Evolutionary conservation across 371 early-diverging fungal species (phyloP).

Genomic region (Amoeboaphelidium occidentale): DNA sequence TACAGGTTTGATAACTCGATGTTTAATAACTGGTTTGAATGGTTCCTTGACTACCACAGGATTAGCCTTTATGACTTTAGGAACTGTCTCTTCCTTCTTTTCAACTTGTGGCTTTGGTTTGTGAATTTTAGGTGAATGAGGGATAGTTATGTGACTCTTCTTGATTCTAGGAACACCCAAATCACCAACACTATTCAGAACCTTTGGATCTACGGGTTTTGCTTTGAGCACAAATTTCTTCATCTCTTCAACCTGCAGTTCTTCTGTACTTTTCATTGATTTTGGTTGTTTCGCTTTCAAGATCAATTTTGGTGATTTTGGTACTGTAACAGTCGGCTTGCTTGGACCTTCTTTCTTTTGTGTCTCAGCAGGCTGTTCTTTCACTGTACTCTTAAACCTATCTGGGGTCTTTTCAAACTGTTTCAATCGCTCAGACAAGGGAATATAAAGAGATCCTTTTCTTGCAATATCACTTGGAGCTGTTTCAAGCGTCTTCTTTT

Average conservation of each 20-base stretch:
- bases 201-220: neutral
- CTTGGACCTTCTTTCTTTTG: neutral
- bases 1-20: too few species aligned
- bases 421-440: neutral
- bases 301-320: neutral
- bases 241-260: neutral
- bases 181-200: conserved; percentile 2
- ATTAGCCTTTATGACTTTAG: too few species aligned
- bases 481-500: too few species aligned
- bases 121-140: neutral
- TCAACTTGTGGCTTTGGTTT: too few species aligned
- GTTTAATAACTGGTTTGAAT: too few species aligned
- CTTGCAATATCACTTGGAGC: neutral
- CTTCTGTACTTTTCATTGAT: neutral
- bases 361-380: too few species aligned
- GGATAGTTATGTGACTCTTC: conserved; percentile 2
- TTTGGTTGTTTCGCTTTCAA: neutral
- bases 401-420: neutral
- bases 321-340: neutral
- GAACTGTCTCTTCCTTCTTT: too few species aligned
- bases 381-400: neutral
- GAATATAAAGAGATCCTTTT: neutral
- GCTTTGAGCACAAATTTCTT: neutral
- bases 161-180: conserved; percentile 7
- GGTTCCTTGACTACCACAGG: too few species aligned